These are phyloP conservation scores for Pyrenochaeta sp. DNA, from an alignment of 2,329 filamentous ascomycete genomes.

Conservation along the genomic window DNA sequence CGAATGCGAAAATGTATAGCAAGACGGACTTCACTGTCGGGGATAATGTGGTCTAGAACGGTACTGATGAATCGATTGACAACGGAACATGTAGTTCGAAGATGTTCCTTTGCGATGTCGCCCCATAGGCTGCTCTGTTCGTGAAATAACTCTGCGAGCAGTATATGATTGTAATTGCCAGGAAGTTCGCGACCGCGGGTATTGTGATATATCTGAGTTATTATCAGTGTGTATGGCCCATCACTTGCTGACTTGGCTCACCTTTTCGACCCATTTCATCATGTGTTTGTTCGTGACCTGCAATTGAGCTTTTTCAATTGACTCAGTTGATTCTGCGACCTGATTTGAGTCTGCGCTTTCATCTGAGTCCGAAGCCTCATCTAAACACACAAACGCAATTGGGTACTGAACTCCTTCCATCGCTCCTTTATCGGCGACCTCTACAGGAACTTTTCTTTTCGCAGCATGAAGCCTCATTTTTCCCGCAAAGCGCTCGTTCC, in stretches of 20 bases:
- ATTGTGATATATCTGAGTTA: slow-evolving; percentile 16
- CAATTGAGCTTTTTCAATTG: background rate
- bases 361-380: too few relatives aligned
- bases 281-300: slow-evolving; percentile 10
- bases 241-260: slow-evolving; percentile 43
- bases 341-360: too few relatives aligned
- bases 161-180: slow-evolving; percentile 66
- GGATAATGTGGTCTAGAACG: slow-evolving; percentile 5
- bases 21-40: slow-evolving; percentile 2
- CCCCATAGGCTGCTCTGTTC: slow-evolving; percentile 66
- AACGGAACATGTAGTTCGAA: slow-evolving; percentile 28
- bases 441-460: slow-evolving; percentile 16
- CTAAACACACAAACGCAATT: too few relatives aligned
- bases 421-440: too few relatives aligned
- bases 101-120: slow-evolving; percentile 44
- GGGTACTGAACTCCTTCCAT: too few relatives aligned
- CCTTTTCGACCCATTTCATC: slow-evolving; percentile 45
- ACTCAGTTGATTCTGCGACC: too few relatives aligned
- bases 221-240: slow-evolving; percentile 40
- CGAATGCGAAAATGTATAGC: background rate
- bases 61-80: slow-evolving; percentile 3
- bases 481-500: slow-evolving; percentile 40
- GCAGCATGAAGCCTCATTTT: slow-evolving; percentile 32
- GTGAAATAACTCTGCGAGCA: slow-evolving; percentile 66
- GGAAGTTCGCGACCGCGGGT: slow-evolving; percentile 65